Conservation (phyloP, 805 yeast species). For the Wickerhamomyces xylosicus region DNA sequence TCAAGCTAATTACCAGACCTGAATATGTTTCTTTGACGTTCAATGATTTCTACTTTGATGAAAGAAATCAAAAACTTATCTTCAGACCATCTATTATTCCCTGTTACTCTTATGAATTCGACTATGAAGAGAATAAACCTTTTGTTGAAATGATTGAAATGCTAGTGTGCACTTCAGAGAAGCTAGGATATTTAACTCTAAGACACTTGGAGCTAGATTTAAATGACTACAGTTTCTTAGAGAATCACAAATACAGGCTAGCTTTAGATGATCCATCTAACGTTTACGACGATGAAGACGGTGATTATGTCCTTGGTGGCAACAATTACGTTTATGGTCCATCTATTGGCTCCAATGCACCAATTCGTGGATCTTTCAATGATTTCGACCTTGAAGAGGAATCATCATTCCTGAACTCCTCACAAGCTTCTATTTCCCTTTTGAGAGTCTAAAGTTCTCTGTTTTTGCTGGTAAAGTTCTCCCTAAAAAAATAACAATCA, state of each 20-base stretch:
- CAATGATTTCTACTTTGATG: constrained; percentile 13
- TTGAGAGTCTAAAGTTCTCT: constrained; percentile 3
- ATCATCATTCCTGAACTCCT: constrained; percentile 6
- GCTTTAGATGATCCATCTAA: constrained; percentile 6
- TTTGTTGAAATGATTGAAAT: constrained; percentile 6
- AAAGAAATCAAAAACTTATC: constrained; percentile 9
- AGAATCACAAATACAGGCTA: constrained; percentile 9
- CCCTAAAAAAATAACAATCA: too few species aligned
- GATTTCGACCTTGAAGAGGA: neutral
- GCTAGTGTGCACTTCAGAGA: constrained; percentile 3
- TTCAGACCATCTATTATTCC: constrained; percentile 18
- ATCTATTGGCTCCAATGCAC: neutral
- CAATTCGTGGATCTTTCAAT: neutral
- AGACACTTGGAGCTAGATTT: constrained; percentile 22
- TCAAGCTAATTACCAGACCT: constrained; percentile 13
- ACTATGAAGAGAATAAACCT: constrained; percentile 8
- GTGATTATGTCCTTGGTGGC: neutral
- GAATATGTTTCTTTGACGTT: constrained; percentile 18
- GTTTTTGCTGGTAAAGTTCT: too few species aligned
- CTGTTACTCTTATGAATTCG: constrained; percentile 16
- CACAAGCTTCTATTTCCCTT: constrained; percentile 3
- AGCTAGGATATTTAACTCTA: constrained; percentile 16
- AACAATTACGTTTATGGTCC: neutral
- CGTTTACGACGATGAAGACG: neutral
- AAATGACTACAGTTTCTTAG: constrained; percentile 23